phyloP scores from a whole-genome alignment of 305 asterid genomes.

The Fraxinus nigra region DNA sequence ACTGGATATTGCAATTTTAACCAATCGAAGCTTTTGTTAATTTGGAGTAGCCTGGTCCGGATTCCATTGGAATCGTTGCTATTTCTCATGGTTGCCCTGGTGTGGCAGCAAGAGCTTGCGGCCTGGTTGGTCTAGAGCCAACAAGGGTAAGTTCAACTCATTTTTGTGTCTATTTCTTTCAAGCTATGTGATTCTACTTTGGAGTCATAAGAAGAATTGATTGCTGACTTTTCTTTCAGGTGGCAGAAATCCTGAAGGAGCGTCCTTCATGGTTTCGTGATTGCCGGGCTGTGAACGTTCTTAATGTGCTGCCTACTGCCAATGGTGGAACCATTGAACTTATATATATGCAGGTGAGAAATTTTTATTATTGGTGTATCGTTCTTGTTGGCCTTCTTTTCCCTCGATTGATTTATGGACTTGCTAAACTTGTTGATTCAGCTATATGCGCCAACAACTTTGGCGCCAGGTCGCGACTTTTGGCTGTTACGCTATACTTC shows the following conservation, averaged over 20 bases:
- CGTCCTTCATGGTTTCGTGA: background rate
- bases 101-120: constrained; percentile 98
- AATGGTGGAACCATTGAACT: constrained; percentile 98
- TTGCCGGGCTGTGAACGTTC: constrained; percentile 53
- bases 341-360: constrained; percentile 80
- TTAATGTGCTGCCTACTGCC: constrained; percentile 87
- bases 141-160: constrained; percentile 57
- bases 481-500: constrained; percentile 83
- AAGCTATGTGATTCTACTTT: constrained; percentile 6
- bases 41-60: constrained; percentile 98
- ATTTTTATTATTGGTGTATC: background rate
- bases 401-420: background rate
- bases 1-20: constrained; percentile 11
- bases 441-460: constrained; percentile 89
- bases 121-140: constrained; percentile 97
- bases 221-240: constrained; percentile 43
- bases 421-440: constrained; percentile 15
- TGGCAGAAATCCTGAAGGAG: constrained; percentile 80
- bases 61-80: constrained; percentile 99
- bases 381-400: background rate
- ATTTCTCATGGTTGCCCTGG: constrained; percentile 99
- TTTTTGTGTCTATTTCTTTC: constrained; percentile 4
- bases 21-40: constrained; percentile 18
- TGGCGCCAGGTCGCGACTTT: constrained; percentile 94
- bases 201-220: background rate